Conservation (phyloP, 78 protist genomes). For the Polysphondylium violaceum region DNA sequence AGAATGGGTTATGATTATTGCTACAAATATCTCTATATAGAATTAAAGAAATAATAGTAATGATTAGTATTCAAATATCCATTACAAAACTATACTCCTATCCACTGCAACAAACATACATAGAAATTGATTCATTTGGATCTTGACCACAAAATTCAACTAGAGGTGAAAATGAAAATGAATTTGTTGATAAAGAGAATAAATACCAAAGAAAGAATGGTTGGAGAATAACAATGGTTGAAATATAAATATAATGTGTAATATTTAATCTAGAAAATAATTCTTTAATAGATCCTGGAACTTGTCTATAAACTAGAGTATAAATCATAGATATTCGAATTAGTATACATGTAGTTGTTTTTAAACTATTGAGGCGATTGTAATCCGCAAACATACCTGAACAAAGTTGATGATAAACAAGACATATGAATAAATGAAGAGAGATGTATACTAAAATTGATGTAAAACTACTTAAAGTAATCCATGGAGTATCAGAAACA, state of each 20-base stretch:
- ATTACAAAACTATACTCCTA: not conserved
- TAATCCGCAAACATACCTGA: not conserved
- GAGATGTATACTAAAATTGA: too few species aligned
- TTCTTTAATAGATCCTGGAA: constrained; percentile 59
- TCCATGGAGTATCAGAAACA: too few species aligned
- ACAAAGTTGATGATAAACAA: not conserved
- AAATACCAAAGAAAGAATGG: constrained; percentile 4
- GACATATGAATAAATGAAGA: not conserved
- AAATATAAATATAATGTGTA: constrained; percentile 3
- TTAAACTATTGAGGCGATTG: too few species aligned
- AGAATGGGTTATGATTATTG: constrained; percentile 24
- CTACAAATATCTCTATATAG: not conserved
- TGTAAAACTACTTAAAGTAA: too few species aligned
- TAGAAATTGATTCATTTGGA: too few species aligned
- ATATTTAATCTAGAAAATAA: not conserved
- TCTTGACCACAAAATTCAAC: constrained; percentile 13
- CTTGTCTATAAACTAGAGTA: constrained; percentile 26
- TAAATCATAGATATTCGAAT: not conserved
- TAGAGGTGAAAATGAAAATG: constrained; percentile 14
- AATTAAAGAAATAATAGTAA: not conserved
- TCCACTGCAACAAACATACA: not conserved
- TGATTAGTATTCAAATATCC: not conserved
- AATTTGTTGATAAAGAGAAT: not conserved
- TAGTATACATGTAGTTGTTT: not conserved
- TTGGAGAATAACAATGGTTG: not conserved